phyloP scores from a whole-genome alignment of 805 yeast species.

The Saturnispora gosingensis region DNA sequence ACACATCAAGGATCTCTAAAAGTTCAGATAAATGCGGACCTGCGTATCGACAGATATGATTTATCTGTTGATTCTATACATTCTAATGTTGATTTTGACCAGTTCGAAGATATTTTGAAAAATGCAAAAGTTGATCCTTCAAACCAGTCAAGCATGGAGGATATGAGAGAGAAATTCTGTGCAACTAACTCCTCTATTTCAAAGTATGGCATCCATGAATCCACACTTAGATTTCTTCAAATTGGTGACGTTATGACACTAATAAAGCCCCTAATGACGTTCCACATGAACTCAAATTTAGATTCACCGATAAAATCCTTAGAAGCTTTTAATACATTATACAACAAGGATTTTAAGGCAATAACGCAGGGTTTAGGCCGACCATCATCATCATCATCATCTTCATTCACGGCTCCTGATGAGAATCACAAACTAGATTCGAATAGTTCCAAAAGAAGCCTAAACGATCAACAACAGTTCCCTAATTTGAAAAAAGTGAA shows the following conservation, averaged over 20 bases:
- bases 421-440: neutral
- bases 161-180: neutral
- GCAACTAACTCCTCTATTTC: conserved; percentile 32
- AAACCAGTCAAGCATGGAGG: neutral
- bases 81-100: conserved; percentile 38
- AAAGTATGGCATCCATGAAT: conserved; percentile 54
- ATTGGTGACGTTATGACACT: conserved; percentile 72
- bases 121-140: neutral
- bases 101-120: conserved; percentile 29
- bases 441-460: neutral
- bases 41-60: conserved; percentile 68
- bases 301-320: conserved; percentile 4
- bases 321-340: neutral
- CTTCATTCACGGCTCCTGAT: neutral
- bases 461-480: neutral
- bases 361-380: neutral
- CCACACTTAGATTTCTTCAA: conserved; percentile 62
- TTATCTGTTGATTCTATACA: conserved; percentile 38
- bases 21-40: conserved; percentile 50
- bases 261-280: conserved; percentile 50
- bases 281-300: neutral
- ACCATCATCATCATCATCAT: neutral
- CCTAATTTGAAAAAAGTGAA: neutral
- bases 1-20: conserved; percentile 52
- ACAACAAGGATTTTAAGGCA: neutral